phyloP scores from a whole-genome alignment of 805 yeast species.

The Myxozyma mucilagina region DNA sequence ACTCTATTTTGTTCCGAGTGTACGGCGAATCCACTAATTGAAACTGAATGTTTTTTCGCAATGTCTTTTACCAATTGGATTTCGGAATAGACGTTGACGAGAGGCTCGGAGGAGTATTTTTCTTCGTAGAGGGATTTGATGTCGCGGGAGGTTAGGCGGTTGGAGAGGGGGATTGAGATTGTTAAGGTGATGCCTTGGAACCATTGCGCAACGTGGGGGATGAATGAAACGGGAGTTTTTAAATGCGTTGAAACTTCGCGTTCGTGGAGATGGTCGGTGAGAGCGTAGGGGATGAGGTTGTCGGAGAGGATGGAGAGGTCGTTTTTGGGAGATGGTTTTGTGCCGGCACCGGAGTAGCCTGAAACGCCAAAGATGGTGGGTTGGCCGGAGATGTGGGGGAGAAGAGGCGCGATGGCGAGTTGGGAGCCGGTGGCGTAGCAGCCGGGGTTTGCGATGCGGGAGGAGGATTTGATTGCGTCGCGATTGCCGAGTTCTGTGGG shows the following conservation, averaged over 20 bases:
- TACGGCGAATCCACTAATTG: constrained; percentile 91
- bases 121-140: constrained; percentile 84
- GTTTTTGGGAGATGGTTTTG: constrained; percentile 96
- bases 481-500: constrained; percentile 68
- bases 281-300: constrained; percentile 90
- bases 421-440: constrained; percentile 99
- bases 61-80: constrained; percentile 91
- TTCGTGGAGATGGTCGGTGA: constrained; percentile 97
- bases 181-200: constrained; percentile 97
- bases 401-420: constrained; percentile 82
- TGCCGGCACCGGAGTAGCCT: constrained; percentile 99
- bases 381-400: constrained; percentile 57
- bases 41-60: constrained; percentile 91
- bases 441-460: constrained; percentile 93
- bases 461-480: constrained; percentile 62
- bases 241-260: constrained; percentile 82
- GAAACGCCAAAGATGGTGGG: constrained; percentile 94
- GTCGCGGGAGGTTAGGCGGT: constrained; percentile 72
- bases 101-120: constrained; percentile 80
- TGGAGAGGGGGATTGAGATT: constrained; percentile 75
- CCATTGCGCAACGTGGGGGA: constrained; percentile 97
- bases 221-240: constrained; percentile 78
- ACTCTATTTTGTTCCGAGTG: constrained; percentile 85
- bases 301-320: constrained; percentile 71
- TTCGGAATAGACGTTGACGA: constrained; percentile 84